These are phyloP conservation scores for Fusarium scirpi DNA, from an alignment of 2,329 filamentous ascomycete genomes.

Conservation along the genomic window DNA sequence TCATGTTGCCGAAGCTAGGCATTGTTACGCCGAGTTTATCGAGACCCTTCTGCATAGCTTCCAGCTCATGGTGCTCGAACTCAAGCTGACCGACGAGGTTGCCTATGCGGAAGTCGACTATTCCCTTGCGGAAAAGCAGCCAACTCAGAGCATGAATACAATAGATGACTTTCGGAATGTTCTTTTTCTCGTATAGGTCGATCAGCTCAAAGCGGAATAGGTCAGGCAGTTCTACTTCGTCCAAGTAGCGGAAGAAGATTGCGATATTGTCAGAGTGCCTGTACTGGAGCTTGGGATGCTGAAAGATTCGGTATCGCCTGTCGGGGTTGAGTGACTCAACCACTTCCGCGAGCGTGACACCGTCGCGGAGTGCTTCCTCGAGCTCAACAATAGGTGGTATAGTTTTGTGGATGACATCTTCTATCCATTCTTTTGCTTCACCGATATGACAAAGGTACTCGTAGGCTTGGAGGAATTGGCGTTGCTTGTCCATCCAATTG, in stretches of 20 bases:
- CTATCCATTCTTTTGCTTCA: constrained; percentile 99
- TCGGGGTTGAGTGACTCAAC: constrained; percentile 89
- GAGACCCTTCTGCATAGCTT: constrained; percentile 95
- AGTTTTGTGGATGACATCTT: constrained; percentile 84
- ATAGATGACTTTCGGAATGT: constrained; percentile 98
- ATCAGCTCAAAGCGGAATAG: constrained; percentile 97
- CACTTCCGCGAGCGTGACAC: constrained; percentile 93
- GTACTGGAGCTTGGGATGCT: constrained; percentile 86
- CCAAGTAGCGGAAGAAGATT: constrained; percentile 92
- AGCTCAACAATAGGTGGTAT: constrained; percentile 94
- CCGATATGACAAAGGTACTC: constrained; percentile 99
- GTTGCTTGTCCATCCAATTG: constrained; percentile 99
- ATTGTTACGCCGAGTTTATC: constrained; percentile 95
- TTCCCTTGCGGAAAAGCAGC: constrained; percentile 94
- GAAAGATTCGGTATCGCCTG: constrained; percentile 83
- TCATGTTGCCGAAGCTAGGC: constrained; percentile 98
- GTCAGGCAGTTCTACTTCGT: constrained; percentile 91
- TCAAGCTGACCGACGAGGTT: constrained; percentile 96
- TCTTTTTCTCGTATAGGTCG: constrained; percentile 99
- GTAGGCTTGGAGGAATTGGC: constrained; percentile 95
- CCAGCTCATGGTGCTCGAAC: constrained; percentile 97
- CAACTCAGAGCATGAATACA: constrained; percentile 98
- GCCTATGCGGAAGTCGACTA: constrained; percentile 94
- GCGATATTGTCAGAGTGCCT: constrained; percentile 98
- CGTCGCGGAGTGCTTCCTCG: constrained; percentile 91